Base-by-base conservation (phyloP, 2,329 filamentous ascomycete species). In the Metarhizium sp. region DNA sequence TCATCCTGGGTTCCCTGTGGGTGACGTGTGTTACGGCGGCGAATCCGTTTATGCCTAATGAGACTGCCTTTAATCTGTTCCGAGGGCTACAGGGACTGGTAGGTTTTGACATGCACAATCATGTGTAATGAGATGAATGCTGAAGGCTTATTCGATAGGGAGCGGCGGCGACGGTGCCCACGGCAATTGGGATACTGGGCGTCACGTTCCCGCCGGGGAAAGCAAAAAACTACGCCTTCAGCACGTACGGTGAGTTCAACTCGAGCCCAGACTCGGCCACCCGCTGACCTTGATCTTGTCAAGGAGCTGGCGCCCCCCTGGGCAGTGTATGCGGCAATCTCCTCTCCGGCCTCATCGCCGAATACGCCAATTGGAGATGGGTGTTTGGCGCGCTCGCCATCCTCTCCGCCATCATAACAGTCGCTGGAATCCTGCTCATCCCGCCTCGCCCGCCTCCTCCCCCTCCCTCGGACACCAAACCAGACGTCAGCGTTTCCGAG, bases 191-290 rank as follows among this genome's bases (percentile, higher is more conserved):
- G 0, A 88, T 88, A 43, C 67, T 89, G 2, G 85, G 84, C 0
- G 79, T 80, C 1, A 87, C 82, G 0, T 88, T 88, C 54, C 79
- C 80, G 1, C 84, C 84, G 0, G 83, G 85, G 0, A 84, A 81
- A 59, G 80, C 84, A 4, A 88, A 87, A 69, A 88, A 86, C 61
- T 86, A 87, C 64, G 84, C 85, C 1, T 88, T 89, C 60, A 81
- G 80, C 42, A 75, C 78, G 25, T 87, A 86, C 56, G 77, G 77
- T 78, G 64, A 55, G 71, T 54, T 5, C 25, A 25, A 25, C 25
- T 25, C 25, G 25, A 25, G n/a, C 13, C n/a, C 25, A 25, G 25
- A 25, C 25, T 25, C 18, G 8, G 14, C n/a, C 6, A 46, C 7
- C 18, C 6, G 8, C 14, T 50, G 16, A 50, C 40, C 13, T 42